Evolutionary conservation across 1,284 basidiomycete species (phyloP), one percentile per base, ranked within the genome.

Genomic region (Dichomitus squalens): DNA sequence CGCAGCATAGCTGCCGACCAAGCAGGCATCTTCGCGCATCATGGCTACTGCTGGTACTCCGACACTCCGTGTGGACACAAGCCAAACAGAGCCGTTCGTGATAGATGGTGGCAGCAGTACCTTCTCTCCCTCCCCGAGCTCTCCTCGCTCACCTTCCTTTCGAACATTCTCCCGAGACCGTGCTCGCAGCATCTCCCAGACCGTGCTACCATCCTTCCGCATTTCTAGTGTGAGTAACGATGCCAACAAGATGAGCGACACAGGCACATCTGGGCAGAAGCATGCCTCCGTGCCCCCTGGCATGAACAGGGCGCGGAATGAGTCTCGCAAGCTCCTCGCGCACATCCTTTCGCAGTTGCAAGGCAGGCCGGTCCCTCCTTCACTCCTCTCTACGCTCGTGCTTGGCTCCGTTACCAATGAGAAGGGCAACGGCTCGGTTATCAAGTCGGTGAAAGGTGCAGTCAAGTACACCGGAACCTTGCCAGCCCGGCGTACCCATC

Each of bases 321-420:
- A 86, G 69, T 81, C 82, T 7, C 77, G 81, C 39, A 87, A 88
- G 66, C 73, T 87, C 29, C 73, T 88, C 8, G 76, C 78, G 0
- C 83, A 86, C 68, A 75, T 87, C 31, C 72, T 89, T 16, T 73
- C 72, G 7, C 84, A 87, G 63, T 75, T 90, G 29, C 78, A 79
- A 44, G 73, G 72, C 53, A 77, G 88, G 58, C 72, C 72, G 2
- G 76, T 77, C 58, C 83, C 88, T 41, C 80, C 82, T 4, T 68
- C 81, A 0, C 71, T 82, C 33, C 77, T 80, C 52, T 77, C 82
- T 49, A 63, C 68, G 6, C 70, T 80, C 27, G 70, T 72, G 9
- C 39, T 53, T 18, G 63, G 61, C 20, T 21, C 56, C 11, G 46
- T 27, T n/a, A 52, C 56, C 9, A 53, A 66, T 16, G 75, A 75